Base-by-base conservation (phyloP, 23 red algal species). In the Rhodosorus marinus region DNA sequence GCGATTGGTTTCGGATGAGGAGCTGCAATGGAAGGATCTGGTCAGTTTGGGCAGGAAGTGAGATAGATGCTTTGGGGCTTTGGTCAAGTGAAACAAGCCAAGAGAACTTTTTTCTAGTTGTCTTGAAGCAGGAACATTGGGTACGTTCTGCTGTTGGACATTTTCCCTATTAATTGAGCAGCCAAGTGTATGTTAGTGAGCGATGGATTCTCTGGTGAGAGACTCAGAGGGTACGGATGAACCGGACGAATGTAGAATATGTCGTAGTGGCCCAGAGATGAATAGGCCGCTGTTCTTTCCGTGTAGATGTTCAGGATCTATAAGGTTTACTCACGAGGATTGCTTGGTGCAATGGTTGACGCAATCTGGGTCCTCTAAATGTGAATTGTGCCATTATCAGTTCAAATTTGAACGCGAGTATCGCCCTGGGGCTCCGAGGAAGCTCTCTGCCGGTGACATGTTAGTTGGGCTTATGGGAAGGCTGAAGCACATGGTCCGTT, bases 201-300 rank as follows among this genome's bases (percentile, higher is more conserved):
- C n/a, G n/a, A n/a, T n/a, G n/a, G n/a, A n/a, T n/a, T n/a, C n/a
- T n/a, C n/a, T n/a, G n/a, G n/a, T n/a, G n/a, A n/a, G n/a, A n/a
- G n/a, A n/a, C n/a, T n/a, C n/a, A n/a, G n/a, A n/a, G n/a, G n/a
- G n/a, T n/a, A n/a, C n/a, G n/a, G n/a, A n/a, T n/a, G n/a, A n/a
- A n/a, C n/a, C n/a, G n/a, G n/a, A n/a, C n/a, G 90, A 98, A 54
- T 98, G 90, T 62, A 74, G 90, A 27, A 98, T 98, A 31, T 98
- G 90, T 62, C 72, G 78, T 28, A 74, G 78, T 30, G 68, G 66
- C 20, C 60, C 48, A 24, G 71, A 72, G 35, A 65, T 64, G 17
- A 47, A 62, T 27, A 57, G 78, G 21, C 90, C 90, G 2, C 79
- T 98, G 52, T 64, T 81, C 9, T 67, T 81, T 38, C 90, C 90